Percentiles rank a stretch among this genome's conserved stretches.
These are phyloP conservation scores for Glebionis coronaria DNA, from an alignment of 129 eudicot species.

Conservation along the genomic window DNA sequence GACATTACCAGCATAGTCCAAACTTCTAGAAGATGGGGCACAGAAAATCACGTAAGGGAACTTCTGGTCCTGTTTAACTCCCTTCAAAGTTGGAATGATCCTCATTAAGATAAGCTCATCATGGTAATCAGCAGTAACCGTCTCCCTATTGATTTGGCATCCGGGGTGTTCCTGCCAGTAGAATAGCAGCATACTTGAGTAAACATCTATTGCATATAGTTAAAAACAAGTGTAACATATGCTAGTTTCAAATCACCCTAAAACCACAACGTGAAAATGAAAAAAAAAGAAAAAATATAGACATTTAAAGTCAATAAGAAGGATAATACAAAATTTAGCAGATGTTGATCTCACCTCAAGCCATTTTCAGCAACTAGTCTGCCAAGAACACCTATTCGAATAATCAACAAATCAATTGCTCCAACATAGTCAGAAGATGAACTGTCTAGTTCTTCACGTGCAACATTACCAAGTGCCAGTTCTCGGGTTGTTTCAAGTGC, in stretches of 20 bases:
- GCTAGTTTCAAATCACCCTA: conserved; percentile 4
- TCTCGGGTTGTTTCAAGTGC: too few species aligned
- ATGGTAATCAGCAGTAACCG: conserved; percentile 73
- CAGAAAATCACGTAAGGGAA: conserved; percentile 87
- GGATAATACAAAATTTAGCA: not conserved
- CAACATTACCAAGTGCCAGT: too few species aligned
- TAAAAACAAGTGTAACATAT: not conserved
- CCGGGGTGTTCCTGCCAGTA: conserved; percentile 65
- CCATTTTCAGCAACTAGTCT: conserved; percentile 86
- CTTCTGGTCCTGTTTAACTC: conserved; percentile 40
- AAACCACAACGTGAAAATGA: not conserved
- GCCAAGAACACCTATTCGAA: too few species aligned
- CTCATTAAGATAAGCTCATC: conserved; percentile 71
- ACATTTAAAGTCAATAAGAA: not conserved
- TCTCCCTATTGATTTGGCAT: conserved; percentile 74
- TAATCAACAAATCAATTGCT: conserved; percentile 74
- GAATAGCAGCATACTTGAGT: conserved; percentile 13
- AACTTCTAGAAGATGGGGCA: conserved; percentile 78
- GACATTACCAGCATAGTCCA: conserved; percentile 77
- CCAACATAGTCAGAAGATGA: conserved; percentile 50
- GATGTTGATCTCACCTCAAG: conserved; percentile 40
- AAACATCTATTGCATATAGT: not conserved
- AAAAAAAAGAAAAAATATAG: not conserved
- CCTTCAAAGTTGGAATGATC: conserved; percentile 68
- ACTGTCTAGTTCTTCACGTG: conserved; percentile 38